Base-by-base conservation (phyloP, 176 grass and related monocot genomes). In the Triticum dicoccoides region DNA sequence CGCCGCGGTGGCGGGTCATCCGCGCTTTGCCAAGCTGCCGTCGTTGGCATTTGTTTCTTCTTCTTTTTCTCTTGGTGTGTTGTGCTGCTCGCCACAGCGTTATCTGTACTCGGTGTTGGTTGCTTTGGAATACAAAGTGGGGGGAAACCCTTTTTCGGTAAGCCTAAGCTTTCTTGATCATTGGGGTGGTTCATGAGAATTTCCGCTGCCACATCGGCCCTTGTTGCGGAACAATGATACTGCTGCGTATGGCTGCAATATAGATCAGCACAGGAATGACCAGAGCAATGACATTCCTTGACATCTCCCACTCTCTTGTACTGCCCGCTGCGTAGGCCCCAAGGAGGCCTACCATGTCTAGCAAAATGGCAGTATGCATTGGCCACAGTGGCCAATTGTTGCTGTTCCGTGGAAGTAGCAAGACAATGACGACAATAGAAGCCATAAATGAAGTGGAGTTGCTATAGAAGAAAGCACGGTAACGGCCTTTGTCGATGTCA, bases 311-410 rank as follows among this genome's bases (percentile, higher is more conserved):
- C 8, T 84, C 51, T 8, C 77, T 76, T 13, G 64, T 66, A 47
- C 88, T 86, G 14, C 91, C 91, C 4, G 88, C 91, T 12, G 88
- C 88, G 29, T 93, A 93, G 27, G 91, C 85, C 18, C 62, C 77
- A 20, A 93, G 85, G 77, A 93, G 83, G 9, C 91, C 78, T 6
- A 90, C 52, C 77, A 93, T 65, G 80, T 90, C 82, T 5, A 88
- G 37, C 63, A 83, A 13, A 18, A 89, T 85, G 29, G 83, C 78
- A 5, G 70, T 85, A 1, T 89, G 62, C 70, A 89, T 89, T 25
- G 78, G 34, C 77, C 69, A 69, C 9, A 81, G 69, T 56, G 25
- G 33, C 24, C 70, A 33, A 8, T 77, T 35, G 10, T 56, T 11
- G 7, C 11, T 3, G 2, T 68, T 34, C 14, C 1, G 1, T 17